Percentiles rank a stretch among this genome's conserved stretches.
phyloP scores from a whole-genome alignment of 192 early-diverging fungal species.

The Neocallimastix lanati region DNA sequence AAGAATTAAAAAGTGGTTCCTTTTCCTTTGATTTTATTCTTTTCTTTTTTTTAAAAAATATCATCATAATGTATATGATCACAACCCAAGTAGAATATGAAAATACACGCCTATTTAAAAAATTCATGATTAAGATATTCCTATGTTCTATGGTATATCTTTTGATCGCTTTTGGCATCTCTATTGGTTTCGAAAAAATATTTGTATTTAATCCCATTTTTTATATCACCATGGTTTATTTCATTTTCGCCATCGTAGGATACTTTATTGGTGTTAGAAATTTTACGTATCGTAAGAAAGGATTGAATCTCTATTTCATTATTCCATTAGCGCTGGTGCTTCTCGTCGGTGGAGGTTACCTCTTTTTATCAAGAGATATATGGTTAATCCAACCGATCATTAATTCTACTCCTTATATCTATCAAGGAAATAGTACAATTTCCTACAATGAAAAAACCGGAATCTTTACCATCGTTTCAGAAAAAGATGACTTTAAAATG shows the following conservation, averaged over 20 bases:
- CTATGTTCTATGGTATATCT: background rate
- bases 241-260: background rate
- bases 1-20: background rate
- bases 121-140: background rate
- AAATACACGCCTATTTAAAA: background rate
- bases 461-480: background rate
- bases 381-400: background rate
- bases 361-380: background rate
- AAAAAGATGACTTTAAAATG: background rate
- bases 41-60: background rate
- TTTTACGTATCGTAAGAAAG: background rate
- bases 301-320: background rate
- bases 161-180: background rate
- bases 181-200: background rate
- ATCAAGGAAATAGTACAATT: background rate
- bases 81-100: background rate
- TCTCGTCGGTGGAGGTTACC: background rate
- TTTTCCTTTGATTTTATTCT: background rate
- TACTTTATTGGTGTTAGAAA: background rate
- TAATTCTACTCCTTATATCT: background rate
- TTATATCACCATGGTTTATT: background rate
- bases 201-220: background rate
- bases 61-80: background rate
- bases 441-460: background rate
- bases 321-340: background rate